Evolutionary conservation across 371 early-diverging fungal genomes (phyloP), one percentile per base, ranked within the genome.

Genomic region (Neoconidiobolus thromboides): DNA sequence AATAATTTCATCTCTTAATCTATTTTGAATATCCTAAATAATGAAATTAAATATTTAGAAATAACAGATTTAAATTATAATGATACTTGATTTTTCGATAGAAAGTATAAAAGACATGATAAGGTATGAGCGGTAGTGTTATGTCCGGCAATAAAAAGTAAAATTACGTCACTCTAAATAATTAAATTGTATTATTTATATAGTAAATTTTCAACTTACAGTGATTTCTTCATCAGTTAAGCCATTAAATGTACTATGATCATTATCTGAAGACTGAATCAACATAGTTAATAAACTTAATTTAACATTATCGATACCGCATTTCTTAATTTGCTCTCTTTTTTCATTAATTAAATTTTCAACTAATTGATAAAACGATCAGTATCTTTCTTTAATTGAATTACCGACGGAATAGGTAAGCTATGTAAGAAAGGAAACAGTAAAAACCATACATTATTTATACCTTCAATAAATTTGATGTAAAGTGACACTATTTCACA

Each of bases 191-290:
- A 26, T 26, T 26, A 26, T 26, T 26, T 26, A 26, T 26, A 26
- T 26, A 26, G 26, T 26, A 26, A 26, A 26, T 26, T 26, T 26
- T 26, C 26, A 26, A 26, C 26, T 26, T 26, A 26, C 26, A 48
- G 67, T 43, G 7, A 65, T 26, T 38, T 63, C 68, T 4, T 60
- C 61, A 49, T 64, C 59, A 0, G 65, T 64, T 1, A 67, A 46
- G 36, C n/a, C 58, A 2, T 43, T 43, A 26, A 26, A 26, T 26
- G 26, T 26, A 26, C 26, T 26, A 26, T 26, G 26, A 36, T 62
- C 41, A 40, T 6, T 26, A 26, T 26, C 26, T 26, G 26, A 26
- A 26, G 26, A 15, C 40, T 42, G 6, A 55, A 42, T n/a, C 56
- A 40, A 4, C n/a, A 40, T 5, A 10, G 38, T 5, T n/a, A 42